Evolutionary conservation across 2,329 filamentous ascomycete genomes (phyloP).

Genomic region (Aspergillus alliaceus): DNA sequence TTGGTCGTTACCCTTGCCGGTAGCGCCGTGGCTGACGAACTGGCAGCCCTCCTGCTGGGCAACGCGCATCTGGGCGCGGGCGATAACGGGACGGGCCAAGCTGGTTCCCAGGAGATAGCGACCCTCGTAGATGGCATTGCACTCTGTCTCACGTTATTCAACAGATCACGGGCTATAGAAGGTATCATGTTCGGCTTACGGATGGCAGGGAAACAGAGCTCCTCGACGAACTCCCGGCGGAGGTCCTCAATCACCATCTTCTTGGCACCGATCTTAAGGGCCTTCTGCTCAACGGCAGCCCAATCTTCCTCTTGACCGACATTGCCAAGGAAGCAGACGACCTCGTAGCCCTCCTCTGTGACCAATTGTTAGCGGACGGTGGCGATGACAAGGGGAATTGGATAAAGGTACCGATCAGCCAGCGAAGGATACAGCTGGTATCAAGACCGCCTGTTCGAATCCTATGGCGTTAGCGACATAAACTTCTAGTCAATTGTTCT

Average conservation of each 20-base stretch:
- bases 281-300: conserved; percentile 71
- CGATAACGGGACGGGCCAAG: conserved; percentile 49
- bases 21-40: conserved; percentile 47
- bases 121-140: conserved; percentile 67
- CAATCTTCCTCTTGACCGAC: conserved; percentile 78
- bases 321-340: conserved; percentile 52
- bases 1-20: conserved; percentile 52
- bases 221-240: conserved; percentile 72
- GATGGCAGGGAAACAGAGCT: conserved; percentile 77
- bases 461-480: conserved; percentile 8
- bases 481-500: background rate
- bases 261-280: conserved; percentile 66
- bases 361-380: background rate
- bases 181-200: conserved; percentile 14
- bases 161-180: conserved; percentile 22
- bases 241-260: conserved; percentile 66
- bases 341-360: conserved; percentile 16
- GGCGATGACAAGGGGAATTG: background rate
- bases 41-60: conserved; percentile 46
- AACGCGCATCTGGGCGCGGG: conserved; percentile 43
- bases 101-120: conserved; percentile 57
- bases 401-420: conserved; percentile 12
- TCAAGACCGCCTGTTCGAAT: conserved; percentile 41
- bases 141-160: conserved; percentile 28
- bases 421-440: conserved; percentile 37